Percentiles rank a stretch among this genome's conserved stretches.
Evolutionary conservation across 2,329 filamentous ascomycete species (phyloP).

Genomic region (Coniosporium uncinatum): DNA sequence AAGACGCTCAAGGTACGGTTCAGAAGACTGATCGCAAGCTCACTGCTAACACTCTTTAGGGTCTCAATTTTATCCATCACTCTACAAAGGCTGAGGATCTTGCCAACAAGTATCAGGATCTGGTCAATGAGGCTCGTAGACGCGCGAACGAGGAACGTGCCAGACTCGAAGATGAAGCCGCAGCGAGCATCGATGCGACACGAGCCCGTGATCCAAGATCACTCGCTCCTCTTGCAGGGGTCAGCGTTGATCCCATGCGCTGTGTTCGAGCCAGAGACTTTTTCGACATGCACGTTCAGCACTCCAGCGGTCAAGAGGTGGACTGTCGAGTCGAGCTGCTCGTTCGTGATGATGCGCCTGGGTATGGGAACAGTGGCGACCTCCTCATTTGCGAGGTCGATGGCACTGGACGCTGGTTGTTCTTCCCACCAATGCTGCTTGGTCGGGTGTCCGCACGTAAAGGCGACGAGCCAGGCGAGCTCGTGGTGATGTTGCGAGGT

Average conservation of each 20-base stretch:
- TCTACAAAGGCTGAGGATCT: constrained; percentile 54
- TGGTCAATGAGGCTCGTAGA: constrained; percentile 73
- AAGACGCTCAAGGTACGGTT: constrained; percentile 83
- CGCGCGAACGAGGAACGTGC: constrained; percentile 68
- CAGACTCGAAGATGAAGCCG: constrained; percentile 79
- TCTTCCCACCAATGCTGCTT: constrained; percentile 84
- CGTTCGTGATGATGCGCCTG: constrained; percentile 72
- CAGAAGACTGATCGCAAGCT: constrained; percentile 41
- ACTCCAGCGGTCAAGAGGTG: constrained; percentile 86
- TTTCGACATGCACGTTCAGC: constrained; percentile 78
- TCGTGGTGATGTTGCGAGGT: constrained; percentile 86
- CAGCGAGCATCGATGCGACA: constrained; percentile 75
- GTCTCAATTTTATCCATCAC: constrained; percentile 50
- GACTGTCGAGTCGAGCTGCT: constrained; percentile 87
- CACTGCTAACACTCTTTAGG: constrained; percentile 77
- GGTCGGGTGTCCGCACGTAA: constrained; percentile 72
- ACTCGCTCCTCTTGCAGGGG: constrained; percentile 62
- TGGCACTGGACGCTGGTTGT: constrained; percentile 68
- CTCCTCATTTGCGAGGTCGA: constrained; percentile 93
- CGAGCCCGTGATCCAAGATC: constrained; percentile 75
- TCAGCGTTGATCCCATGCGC: constrained; percentile 68
- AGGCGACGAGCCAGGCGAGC: constrained; percentile 64
- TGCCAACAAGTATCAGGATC: constrained; percentile 57
- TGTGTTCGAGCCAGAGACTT: constrained; percentile 88
- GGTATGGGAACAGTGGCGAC: constrained; percentile 66